Evolutionary conservation across 225 moss, liverwort and hornwort species (phyloP).

Genomic region (Thuidium tamariscinum): DNA sequence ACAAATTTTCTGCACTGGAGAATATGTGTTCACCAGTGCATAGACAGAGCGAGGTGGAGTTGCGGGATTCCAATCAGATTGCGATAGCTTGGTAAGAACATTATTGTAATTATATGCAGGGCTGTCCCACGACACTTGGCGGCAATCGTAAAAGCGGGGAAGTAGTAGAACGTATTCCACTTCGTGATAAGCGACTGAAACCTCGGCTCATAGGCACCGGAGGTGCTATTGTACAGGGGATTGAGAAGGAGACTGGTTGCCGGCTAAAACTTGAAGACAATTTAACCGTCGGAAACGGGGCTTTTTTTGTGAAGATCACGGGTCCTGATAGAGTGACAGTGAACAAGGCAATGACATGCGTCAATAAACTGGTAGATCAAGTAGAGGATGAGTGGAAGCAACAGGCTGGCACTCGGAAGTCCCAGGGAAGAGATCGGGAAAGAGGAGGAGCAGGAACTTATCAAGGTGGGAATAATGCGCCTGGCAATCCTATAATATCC

Average conservation of each 20-base stretch:
- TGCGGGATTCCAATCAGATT: neutral
- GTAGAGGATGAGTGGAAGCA: constrained; percentile 99
- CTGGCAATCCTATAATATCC: constrained; percentile 58
- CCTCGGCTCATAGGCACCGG: constrained; percentile 95
- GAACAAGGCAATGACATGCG: constrained; percentile 68
- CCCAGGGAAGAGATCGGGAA: constrained; percentile 51
- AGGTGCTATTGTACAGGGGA: constrained; percentile 86
- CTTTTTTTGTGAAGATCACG: constrained; percentile 89
- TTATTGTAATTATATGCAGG: constrained; percentile 43
- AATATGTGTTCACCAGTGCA: neutral
- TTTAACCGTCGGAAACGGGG: constrained; percentile 56
- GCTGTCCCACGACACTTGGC: constrained; percentile 96
- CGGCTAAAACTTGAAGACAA: constrained; percentile 96
- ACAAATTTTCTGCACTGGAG: neutral
- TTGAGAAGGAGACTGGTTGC: constrained; percentile 94
- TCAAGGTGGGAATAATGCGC: constrained; percentile 29
- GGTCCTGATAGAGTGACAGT: constrained; percentile 81
- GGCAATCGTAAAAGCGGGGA: constrained; percentile 95
- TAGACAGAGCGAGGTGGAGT: neutral
- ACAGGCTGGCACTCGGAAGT: constrained; percentile 52
- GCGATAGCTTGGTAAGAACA: neutral
- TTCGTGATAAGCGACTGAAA: constrained; percentile 90
- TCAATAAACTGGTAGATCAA: constrained; percentile 86
- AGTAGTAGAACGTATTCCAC: constrained; percentile 75
- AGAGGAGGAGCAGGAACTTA: constrained; percentile 31